Conservation (phyloP, 805 yeast genomes). For the Ogataea haglerorum region DNA sequence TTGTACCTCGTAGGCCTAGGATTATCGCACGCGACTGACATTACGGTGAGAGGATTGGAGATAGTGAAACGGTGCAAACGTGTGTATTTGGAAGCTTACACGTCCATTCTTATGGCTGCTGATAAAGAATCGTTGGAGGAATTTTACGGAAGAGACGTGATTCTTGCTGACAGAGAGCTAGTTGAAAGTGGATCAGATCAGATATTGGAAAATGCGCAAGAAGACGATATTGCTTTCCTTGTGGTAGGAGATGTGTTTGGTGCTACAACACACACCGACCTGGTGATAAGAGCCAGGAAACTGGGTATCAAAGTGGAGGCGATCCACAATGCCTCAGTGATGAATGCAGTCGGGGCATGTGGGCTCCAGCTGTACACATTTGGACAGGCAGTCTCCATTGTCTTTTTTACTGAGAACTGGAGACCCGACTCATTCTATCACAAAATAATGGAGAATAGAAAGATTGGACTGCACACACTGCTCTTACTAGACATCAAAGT, state of each 20-base stretch:
- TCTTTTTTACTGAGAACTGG: constrained; percentile 93
- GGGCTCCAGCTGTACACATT: constrained; percentile 92
- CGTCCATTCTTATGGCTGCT: constrained; percentile 94
- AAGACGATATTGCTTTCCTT: constrained; percentile 84
- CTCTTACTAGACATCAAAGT: constrained; percentile 90
- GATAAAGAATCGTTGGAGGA: constrained; percentile 67
- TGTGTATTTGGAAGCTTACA: constrained; percentile 94
- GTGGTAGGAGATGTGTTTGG: constrained; percentile 99
- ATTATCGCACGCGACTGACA: constrained; percentile 81
- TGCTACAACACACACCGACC: constrained; percentile 96
- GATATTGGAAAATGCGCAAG: constrained; percentile 72
- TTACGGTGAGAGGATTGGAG: constrained; percentile 91
- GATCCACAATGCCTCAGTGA: constrained; percentile 92
- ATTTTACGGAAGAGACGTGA: constrained; percentile 81
- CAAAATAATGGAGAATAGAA: constrained; percentile 84
- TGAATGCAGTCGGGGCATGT: constrained; percentile 98
- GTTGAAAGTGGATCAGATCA: constrained; percentile 88
- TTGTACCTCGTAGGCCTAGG: constrained; percentile 90
- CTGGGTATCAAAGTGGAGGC: constrained; percentile 72
- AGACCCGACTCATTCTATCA: constrained; percentile 94
- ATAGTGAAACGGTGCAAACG: constrained; percentile 78
- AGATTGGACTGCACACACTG: constrained; percentile 87
- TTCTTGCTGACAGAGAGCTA: constrained; percentile 89
- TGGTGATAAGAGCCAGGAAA: constrained; percentile 88
- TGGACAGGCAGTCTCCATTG: constrained; percentile 96